Percentiles rank a stretch among this genome's conserved stretches.
These are phyloP conservation scores for Parsonsia alboflavescens DNA, from an alignment of 257 asterid genomes.

Conservation along the genomic window DNA sequence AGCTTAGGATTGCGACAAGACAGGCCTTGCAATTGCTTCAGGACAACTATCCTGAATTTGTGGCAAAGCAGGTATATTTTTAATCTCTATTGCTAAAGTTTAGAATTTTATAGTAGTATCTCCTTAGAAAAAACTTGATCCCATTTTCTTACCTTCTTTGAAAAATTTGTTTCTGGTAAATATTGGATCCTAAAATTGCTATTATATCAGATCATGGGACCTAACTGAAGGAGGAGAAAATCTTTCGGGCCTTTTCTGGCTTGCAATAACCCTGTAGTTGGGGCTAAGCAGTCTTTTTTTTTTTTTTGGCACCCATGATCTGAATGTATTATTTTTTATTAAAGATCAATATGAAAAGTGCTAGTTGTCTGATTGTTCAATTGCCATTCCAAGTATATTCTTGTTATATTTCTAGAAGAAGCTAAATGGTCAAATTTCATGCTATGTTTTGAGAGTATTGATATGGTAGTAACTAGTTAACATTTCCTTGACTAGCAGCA, in stretches of 20 bases:
- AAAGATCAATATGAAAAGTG: neutral
- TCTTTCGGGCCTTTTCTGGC: neutral
- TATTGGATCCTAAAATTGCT: neutral
- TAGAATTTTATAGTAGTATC: neutral
- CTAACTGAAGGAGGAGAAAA: neutral
- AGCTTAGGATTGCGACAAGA: slow-evolving; percentile 70
- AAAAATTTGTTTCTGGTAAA: neutral
- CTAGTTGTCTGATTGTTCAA: neutral
- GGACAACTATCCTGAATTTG: slow-evolving; percentile 95
- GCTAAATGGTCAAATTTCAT: neutral
- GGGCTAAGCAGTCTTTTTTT: neutral
- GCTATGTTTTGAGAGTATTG: neutral
- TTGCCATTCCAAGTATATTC: neutral
- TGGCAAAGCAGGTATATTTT: slow-evolving; percentile 75
- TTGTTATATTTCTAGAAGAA: neutral
- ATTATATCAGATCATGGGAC: neutral
- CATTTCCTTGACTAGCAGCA: neutral
- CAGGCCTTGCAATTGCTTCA: slow-evolving; percentile 87
- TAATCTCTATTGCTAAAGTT: neutral
- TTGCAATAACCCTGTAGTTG: neutral
- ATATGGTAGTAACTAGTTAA: neutral
- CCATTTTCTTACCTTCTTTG: neutral
- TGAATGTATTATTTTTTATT: neutral
- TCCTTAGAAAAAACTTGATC: neutral
- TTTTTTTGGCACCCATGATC: neutral